Evolutionary conservation across 2,329 filamentous ascomycete genomes (phyloP), one percentile per base, ranked within the genome.

Genomic region (Ophiobolus disseminans): DNA sequence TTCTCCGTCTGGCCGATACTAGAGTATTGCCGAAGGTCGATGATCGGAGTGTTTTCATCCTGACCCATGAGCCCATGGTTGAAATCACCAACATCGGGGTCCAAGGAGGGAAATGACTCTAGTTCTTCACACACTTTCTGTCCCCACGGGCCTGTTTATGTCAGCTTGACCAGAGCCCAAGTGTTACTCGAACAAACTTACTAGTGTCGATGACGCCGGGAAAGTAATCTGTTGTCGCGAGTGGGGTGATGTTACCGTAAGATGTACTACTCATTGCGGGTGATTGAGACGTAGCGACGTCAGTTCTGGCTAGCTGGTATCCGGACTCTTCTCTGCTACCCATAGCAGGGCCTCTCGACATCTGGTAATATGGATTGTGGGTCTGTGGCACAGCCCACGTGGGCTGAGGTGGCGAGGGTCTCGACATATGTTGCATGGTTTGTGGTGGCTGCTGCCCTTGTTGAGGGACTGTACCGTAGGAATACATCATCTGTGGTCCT

Each of bases 1-100:
- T 51, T 50, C n/a, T 74, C 71, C 5, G 61, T 63, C 20, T 69
- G 67, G 3, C 64, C 57, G 50, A 68, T 65, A 10, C 60, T 56
- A 25, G 66, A 55, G 42, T 70, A 74, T 45, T 74, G 72, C 42
- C 73, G 65, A 22, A 75, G 55, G 46, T 75, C 71, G 45, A 75
- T 73, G 38, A 75, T 73, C 16, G 72, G 66, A 5, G 66, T 71
- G 53, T 76, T 72, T 37, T 75, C 73, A 47, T 76, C 72, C 25
- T 69, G 63, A 25, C 58, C 60, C 54, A 74, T 65, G 32, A 73
- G 52, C n/a, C 66, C 65, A 14, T 71, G 70, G 19, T 59, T 65
- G 58, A 69, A 70, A 28, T 76, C 73, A 11, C 65, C 50, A 34
- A 72, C 61, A 44, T 75, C 73, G 45, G 69, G 52, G 51, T 75